Base-by-base conservation (phyloP, 495 filamentous ascomycete genomes). In the Aspergillus saccharolyticus region DNA sequence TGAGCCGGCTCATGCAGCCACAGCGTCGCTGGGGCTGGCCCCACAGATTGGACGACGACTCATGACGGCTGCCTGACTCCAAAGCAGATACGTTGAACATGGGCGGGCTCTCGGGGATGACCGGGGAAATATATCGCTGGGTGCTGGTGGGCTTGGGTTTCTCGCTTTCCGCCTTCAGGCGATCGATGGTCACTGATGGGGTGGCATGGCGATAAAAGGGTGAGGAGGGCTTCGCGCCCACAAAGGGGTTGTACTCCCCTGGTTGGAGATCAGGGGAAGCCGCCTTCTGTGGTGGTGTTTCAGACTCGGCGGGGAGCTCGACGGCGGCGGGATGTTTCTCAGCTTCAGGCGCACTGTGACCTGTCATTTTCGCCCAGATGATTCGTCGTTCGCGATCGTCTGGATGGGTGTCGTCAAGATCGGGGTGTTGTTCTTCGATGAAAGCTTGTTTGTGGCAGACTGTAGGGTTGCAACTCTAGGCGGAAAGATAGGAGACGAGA, bases 181-280 rank as follows among this genome's bases (percentile, higher is more conserved):
- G 67, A 50, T 80, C 78, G 59, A 79, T 70, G n/a, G 78, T 82
- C 21, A 64, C 53, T n/a, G 69, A 74, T 12, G 75, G 75, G 7
- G 76, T 74, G 15, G 74, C 74, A 66, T 85, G 82, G 52, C 72
- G 70, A 70, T 85, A 85, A 73, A 85, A 85, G 17, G 83, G 80
- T 0, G 81, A 84, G 63, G 67, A 83, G 17, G 83, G 82, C 39
- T 78, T 77, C 39, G 77, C 75, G 43, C 70, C 71, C 44, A 75
- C 52, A 12, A 57, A 63, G 14, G 76, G 76, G 54, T 79, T 73
- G 59, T 72, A 79, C 14, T 79, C 74, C 16, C 15, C 51, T 6
- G 16, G 10, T 25, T 5, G 49, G 17, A 24, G 18, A 42, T 46
- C 44, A n/a, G 22, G 54, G 44, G 24, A 50, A 44, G 43, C 7